A percentile compares a stretch with the other conserved stretches of the same genome.
These are phyloP conservation scores for Thraustochytrium aureum DNA, from an alignment of 352 stramenopile genomes.

Conservation along the genomic window DNA sequence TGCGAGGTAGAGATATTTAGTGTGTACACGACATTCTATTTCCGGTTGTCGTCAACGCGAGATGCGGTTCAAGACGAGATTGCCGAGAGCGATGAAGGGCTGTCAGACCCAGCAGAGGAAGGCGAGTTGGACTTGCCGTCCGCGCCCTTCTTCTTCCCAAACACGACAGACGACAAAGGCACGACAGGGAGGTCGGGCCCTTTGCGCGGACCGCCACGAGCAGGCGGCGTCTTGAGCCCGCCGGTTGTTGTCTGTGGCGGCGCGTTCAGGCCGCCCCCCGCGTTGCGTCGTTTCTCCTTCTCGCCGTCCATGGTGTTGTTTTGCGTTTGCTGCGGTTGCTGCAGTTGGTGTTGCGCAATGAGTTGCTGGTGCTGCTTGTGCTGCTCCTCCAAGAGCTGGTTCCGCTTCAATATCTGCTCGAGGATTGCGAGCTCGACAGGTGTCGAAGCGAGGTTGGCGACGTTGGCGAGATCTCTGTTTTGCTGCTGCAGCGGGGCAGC, in stretches of 20 bases:
- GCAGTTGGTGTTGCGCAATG: background rate
- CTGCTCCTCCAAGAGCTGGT: background rate
- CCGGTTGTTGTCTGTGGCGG: too few species aligned
- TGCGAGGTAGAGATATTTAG: too few species aligned
- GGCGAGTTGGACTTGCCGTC: background rate
- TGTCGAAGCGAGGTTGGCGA: too few species aligned
- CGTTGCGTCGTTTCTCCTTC: too few species aligned
- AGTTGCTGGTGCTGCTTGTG: background rate
- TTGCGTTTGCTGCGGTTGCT: background rate
- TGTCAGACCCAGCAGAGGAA: background rate
- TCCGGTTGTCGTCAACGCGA: too few species aligned
- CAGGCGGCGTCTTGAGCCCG: too few species aligned
- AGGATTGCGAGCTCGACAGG: background rate
- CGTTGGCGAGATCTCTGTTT: too few species aligned
- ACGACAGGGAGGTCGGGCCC: background rate
- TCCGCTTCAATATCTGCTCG: background rate
- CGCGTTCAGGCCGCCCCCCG: too few species aligned
- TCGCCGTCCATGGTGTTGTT: slow-evolving; percentile 20
- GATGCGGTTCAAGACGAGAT: too few species aligned
- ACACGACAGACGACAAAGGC: background rate
- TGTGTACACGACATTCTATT: too few species aligned
- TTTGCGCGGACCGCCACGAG: too few species aligned
- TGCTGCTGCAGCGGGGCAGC: too few species aligned
- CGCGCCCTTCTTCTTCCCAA: background rate
- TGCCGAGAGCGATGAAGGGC: background rate